phyloP scores from a whole-genome alignment of 495 filamentous ascomycete species.

The Trichoderma orchidacearum region DNA sequence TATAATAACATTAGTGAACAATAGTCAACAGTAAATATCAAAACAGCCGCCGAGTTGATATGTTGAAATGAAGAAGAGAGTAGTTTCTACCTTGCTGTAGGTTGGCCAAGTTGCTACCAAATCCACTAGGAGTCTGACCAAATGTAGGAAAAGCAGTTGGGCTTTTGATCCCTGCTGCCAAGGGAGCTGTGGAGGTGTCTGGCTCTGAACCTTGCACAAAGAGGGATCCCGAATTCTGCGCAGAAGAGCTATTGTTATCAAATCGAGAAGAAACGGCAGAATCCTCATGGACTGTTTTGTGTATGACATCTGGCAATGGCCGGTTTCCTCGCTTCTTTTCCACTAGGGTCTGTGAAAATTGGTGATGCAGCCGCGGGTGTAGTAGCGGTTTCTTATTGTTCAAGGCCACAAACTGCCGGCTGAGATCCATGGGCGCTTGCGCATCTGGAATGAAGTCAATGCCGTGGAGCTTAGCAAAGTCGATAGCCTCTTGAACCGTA shows the following conservation, averaged over 20 bases:
- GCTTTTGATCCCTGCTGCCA: not conserved
- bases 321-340: constrained; percentile 25
- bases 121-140: not conserved
- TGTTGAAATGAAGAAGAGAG: not conserved
- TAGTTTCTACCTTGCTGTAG: not conserved
- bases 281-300: constrained; percentile 17
- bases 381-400: constrained; percentile 6
- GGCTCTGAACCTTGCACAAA: not conserved
- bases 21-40: not conserved
- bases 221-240: not conserved
- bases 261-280: not conserved
- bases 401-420: not conserved
- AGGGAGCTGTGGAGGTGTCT: not conserved
- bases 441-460: constrained; percentile 36
- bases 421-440: not conserved
- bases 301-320: constrained; percentile 18
- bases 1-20: not conserved
- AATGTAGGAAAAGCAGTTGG: not conserved
- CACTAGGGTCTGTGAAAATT: constrained; percentile 20
- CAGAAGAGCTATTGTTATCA: not conserved
- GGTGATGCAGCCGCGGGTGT: constrained; percentile 19
- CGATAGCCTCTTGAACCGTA: constrained; percentile 49
- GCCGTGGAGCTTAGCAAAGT: constrained; percentile 57
- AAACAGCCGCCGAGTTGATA: not conserved
- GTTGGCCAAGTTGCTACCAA: not conserved